phyloP scores from a whole-genome alignment of 2,329 filamentous ascomycete species.

The Calonectria hawksworthii region DNA sequence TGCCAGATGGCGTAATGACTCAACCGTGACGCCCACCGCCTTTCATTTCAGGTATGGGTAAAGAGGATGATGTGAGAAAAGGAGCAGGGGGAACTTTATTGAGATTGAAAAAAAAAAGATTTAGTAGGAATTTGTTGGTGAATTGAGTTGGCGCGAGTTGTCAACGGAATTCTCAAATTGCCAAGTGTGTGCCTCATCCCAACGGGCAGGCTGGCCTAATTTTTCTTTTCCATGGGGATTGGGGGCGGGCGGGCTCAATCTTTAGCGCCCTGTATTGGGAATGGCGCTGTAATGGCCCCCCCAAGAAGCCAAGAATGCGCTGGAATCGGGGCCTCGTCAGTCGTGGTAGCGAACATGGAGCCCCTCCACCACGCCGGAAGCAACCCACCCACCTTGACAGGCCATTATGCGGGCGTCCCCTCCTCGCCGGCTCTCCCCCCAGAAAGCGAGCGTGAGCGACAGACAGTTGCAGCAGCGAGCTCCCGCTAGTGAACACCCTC shows the following conservation, averaged over 20 bases:
- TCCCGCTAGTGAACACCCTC: constrained; percentile 2
- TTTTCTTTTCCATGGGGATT: background rate
- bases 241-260: background rate
- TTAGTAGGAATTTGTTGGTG: background rate
- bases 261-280: constrained; percentile 19
- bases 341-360: constrained; percentile 1
- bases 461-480: constrained; percentile 12
- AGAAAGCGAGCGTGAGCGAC: constrained; percentile 16
- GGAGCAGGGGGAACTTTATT: background rate
- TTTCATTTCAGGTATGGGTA: background rate
- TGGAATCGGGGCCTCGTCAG: background rate
- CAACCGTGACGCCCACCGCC: constrained; percentile 18
- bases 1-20: background rate
- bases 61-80: background rate
- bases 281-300: constrained; percentile 10
- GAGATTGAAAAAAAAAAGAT: background rate
- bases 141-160: background rate
- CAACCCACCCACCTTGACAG: constrained; percentile 20
- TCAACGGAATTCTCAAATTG: constrained; percentile 7
- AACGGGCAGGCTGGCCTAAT: constrained; percentile 5
- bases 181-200: background rate
- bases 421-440: constrained; percentile 6
- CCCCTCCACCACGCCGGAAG: constrained; percentile 23
- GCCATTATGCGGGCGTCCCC: constrained; percentile 27
- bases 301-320: background rate